Percentiles rank a stretch among this genome's conserved stretches.
Conservation (phyloP, 148 eudicot genomes). For the Fagopyrum tataricum region DNA sequence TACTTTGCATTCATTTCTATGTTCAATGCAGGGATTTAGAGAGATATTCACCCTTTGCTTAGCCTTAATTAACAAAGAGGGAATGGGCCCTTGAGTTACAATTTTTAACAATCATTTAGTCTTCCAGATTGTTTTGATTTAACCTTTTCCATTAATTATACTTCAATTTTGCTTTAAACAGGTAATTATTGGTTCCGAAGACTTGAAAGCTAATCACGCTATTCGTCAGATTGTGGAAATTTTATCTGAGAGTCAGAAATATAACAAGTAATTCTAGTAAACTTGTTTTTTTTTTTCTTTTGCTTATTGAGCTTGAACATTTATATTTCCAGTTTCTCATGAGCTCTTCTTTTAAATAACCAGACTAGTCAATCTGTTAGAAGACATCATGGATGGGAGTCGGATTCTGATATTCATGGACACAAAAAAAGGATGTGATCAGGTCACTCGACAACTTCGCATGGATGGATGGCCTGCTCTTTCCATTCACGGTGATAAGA, state of each 20-base stretch:
- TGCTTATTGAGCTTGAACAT: background rate
- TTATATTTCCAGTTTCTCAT: background rate
- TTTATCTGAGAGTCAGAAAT: conserved; percentile 80
- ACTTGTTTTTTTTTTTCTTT: background rate
- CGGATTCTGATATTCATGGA: conserved; percentile 92
- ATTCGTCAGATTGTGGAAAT: conserved; percentile 92
- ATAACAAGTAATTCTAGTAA: conserved; percentile 58
- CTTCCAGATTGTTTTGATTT: background rate
- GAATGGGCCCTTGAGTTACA: background rate
- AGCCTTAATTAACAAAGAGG: background rate
- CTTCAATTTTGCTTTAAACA: conserved; percentile 17
- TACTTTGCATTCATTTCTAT: background rate
- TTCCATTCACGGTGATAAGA: conserved; percentile 97
- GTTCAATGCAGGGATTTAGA: background rate
- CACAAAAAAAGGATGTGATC: conserved; percentile 97
- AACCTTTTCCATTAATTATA: background rate
- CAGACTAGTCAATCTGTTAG: conserved; percentile 88
- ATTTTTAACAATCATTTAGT: background rate
- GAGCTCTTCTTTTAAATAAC: conserved; percentile 14
- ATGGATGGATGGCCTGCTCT: conserved; percentile 99
- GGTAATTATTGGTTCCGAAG: conserved; percentile 89
- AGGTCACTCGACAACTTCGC: conserved; percentile 87
- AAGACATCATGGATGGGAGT: conserved; percentile 98
- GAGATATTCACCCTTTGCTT: background rate
- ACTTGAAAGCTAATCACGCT: conserved; percentile 92